Evolutionary conservation across 495 filamentous ascomycete species (phyloP).

Genomic region (Physcia stellaris): DNA sequence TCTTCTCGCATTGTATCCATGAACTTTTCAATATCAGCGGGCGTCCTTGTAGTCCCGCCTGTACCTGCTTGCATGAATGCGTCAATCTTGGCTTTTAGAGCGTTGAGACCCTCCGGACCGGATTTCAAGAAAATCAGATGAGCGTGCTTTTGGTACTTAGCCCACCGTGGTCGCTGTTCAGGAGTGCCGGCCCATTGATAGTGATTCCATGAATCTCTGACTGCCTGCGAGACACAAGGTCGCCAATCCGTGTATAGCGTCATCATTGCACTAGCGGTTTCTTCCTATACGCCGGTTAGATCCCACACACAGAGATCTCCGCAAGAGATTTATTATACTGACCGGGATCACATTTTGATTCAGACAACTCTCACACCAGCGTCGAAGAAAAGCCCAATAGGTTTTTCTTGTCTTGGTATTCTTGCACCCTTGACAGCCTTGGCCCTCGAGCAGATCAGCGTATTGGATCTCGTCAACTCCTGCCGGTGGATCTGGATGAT

Average conservation of each 20-base stretch:
- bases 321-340: not conserved
- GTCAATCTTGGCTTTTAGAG: too few relatives aligned
- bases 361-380: constrained; percentile 12
- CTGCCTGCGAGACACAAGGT: not conserved
- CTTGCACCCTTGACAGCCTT: constrained; percentile 15
- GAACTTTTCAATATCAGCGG: not conserved
- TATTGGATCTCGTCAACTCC: constrained; percentile 12
- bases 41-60: too few relatives aligned
- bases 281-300: not conserved
- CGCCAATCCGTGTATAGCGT: not conserved
- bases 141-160: too few relatives aligned
- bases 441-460: constrained; percentile 9
- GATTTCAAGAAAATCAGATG: too few relatives aligned
- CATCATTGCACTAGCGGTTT: not conserved
- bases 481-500: constrained; percentile 12
- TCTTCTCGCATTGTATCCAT: not conserved
- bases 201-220: not conserved
- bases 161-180: too few relatives aligned
- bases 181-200: too few relatives aligned
- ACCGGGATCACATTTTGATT: constrained; percentile 8
- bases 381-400: constrained; percentile 13
- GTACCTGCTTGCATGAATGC: too few relatives aligned
- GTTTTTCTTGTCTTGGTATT: constrained; percentile 9
- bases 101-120: too few relatives aligned
- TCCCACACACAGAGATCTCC: not conserved